Evolutionary conservation across 176 grass and related monocot species (phyloP).

Genomic region (Aegilops sharonensis): DNA sequence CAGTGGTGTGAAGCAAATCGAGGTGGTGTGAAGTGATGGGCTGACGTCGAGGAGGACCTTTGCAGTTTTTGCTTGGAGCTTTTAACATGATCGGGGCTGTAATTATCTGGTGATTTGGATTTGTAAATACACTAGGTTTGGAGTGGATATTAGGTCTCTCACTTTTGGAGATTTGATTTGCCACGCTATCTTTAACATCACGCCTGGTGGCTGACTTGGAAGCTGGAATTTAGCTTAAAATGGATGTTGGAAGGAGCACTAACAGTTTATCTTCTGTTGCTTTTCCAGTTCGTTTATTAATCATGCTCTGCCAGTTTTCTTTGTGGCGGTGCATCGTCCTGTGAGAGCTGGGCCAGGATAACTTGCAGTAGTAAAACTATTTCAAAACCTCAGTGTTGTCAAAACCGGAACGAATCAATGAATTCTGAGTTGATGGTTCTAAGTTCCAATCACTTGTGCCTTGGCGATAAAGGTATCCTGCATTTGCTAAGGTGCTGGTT

Average conservation of each 20-base stretch:
- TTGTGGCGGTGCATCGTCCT: too few relatives aligned
- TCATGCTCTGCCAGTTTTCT: too few relatives aligned
- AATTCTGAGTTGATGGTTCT: too few relatives aligned
- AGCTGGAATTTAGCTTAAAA: background rate
- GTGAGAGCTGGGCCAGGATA: too few relatives aligned
- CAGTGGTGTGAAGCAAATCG: background rate
- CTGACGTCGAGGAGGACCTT: background rate
- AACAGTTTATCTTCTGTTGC: too few relatives aligned
- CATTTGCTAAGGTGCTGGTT: too few relatives aligned
- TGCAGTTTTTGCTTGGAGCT: background rate
- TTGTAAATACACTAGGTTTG: conserved; percentile 24
- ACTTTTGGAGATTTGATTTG: conserved; percentile 10
- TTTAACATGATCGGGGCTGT: conserved; percentile 22
- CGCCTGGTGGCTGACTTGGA: background rate
- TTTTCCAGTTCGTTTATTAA: too few relatives aligned
- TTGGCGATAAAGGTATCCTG: too few relatives aligned
- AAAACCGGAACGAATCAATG: too few relatives aligned
- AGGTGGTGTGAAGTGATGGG: conserved; percentile 3
- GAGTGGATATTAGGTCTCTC: background rate
- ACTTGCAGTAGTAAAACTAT: too few relatives aligned
- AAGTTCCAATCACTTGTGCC: too few relatives aligned
- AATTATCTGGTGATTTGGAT: conserved; percentile 15
- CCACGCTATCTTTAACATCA: background rate
- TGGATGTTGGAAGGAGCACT: background rate
- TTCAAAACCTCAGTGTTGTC: too few relatives aligned